Conservation (phyloP, 495 filamentous ascomycete species). For the Bacidia rubella region DNA sequence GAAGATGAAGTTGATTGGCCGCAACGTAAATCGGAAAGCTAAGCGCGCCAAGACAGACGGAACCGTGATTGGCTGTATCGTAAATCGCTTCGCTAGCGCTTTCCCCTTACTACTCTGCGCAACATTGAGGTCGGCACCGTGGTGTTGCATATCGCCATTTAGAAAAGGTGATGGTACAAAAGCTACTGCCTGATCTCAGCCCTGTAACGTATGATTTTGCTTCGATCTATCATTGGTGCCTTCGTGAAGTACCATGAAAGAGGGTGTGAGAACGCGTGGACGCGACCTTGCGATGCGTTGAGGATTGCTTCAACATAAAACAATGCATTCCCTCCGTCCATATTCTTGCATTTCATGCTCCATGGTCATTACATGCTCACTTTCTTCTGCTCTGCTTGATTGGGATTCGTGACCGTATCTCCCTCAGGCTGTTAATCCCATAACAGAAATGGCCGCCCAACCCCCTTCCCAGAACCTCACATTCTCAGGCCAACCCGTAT, state of each 20-base stretch:
- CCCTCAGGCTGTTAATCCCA: neutral
- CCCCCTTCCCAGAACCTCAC: neutral
- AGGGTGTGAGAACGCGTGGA: no score
- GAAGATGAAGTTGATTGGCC: neutral
- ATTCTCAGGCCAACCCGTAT: neutral
- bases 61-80: constrained; percentile 3
- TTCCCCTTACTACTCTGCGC: neutral
- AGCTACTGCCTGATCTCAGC: no score
- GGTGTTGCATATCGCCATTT: no score
- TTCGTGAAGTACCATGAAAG: no score
- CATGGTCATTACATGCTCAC: neutral
- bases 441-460: neutral
- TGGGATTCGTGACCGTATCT: neutral
- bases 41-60: neutral
- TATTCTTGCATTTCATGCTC: neutral
- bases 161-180: no score
- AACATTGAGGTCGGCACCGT: neutral
- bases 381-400: neutral
- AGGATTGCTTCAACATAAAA: neutral
- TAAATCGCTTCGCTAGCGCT: constrained; percentile 1
- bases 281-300: no score
- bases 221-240: no score
- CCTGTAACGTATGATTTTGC: no score
- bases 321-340: neutral
- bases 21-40: neutral